Conservation (phyloP, 2,329 filamentous ascomycete species). For the Colletotrichum tabaci region DNA sequence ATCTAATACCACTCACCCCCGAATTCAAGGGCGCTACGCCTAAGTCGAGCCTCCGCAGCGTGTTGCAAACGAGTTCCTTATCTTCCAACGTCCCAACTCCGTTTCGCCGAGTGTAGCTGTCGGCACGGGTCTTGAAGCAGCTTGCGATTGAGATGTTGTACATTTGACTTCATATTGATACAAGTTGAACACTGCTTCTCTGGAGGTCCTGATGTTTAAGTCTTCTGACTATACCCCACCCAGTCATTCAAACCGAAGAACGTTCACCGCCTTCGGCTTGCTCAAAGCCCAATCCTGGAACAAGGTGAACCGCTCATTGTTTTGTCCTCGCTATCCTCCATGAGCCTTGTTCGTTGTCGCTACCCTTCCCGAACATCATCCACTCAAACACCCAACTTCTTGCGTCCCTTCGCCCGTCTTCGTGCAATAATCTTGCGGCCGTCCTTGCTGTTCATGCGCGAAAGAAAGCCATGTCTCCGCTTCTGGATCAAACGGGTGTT, state of each 20-base stretch:
- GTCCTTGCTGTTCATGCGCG: constrained; percentile 63
- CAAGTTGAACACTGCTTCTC: constrained; percentile 26
- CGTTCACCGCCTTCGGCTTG: not conserved
- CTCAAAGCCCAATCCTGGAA: not conserved
- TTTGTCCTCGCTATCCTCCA: too few species aligned
- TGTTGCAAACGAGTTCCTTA: not conserved
- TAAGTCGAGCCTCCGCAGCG: too few species aligned
- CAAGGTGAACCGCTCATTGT: too few species aligned
- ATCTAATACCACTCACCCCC: not conserved
- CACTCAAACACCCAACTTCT: constrained; percentile 51
- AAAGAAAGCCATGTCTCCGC: constrained; percentile 71
- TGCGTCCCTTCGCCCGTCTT: constrained; percentile 68
- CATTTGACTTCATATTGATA: constrained; percentile 39
- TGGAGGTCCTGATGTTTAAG: constrained; percentile 1
- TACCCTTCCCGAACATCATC: not conserved
- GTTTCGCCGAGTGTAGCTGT: not conserved
- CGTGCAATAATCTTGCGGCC: constrained; percentile 68
- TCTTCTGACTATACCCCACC: not conserved
- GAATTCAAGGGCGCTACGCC: not conserved
- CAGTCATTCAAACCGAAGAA: not conserved
- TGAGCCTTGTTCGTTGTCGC: not conserved
- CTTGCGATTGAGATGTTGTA: constrained; percentile 20
- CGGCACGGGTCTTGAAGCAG: not conserved
- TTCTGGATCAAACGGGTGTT: constrained; percentile 71
- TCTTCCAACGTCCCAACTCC: too few species aligned